Conservation (phyloP, 2,329 filamentous ascomycete species). For the Pleomassaria siparia region DNA sequence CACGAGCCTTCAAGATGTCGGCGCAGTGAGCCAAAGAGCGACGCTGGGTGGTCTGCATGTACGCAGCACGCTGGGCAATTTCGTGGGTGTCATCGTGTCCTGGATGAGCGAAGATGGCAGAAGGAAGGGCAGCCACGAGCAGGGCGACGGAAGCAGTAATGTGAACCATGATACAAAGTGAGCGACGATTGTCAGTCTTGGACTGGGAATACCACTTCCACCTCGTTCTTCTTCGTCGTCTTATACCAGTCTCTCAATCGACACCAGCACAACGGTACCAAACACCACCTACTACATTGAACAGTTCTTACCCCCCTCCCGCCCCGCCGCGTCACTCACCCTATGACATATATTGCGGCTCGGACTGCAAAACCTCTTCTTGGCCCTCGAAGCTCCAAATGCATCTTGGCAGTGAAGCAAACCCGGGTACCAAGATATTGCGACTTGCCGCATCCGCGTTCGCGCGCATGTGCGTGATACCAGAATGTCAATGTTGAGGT, state of each 20-base stretch:
- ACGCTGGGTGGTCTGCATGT: constrained; percentile 28
- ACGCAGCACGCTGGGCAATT: constrained; percentile 19
- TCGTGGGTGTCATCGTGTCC: constrained; percentile 3
- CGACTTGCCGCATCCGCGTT: not conserved
- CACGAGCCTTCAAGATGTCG: constrained; percentile 37
- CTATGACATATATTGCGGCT: constrained; percentile 1
- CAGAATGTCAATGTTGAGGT: not conserved
- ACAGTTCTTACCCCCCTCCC: not conserved
- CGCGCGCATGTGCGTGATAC: not conserved
- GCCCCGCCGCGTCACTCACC: constrained; percentile 1
- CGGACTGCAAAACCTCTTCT: not conserved
- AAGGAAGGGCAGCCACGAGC: not conserved
- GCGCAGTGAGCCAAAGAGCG: constrained; percentile 41
- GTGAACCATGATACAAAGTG: not conserved
- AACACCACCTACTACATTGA: not conserved
- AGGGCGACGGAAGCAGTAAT: not conserved
- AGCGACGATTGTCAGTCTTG: not conserved
- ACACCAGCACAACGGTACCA: not conserved
- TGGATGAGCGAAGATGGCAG: constrained; percentile 1
- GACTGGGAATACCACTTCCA: not conserved
- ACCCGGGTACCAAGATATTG: not conserved
- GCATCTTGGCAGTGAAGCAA: constrained; percentile 1
- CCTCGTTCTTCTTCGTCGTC: not conserved
- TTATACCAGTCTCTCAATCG: not conserved
- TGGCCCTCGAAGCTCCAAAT: not conserved